Percentiles rank a stretch among this genome's conserved stretches.
phyloP scores from a whole-genome alignment of 768 basidiomycete genomes.

The Psilocybe tampanensis region DNA sequence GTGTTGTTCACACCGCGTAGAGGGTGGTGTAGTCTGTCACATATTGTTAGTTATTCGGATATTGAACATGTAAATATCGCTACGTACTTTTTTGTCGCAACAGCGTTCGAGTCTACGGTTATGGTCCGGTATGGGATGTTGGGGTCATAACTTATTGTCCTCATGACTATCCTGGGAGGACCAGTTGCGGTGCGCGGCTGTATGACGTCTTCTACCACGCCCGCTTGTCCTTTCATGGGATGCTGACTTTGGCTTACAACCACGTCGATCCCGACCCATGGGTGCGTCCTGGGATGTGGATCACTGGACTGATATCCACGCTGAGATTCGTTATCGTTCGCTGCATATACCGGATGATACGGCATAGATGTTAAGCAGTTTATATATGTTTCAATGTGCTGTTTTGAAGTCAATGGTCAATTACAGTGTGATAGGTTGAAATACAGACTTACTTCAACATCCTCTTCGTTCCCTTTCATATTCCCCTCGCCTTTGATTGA shows the following conservation, averaged over 20 bases:
- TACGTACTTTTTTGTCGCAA: not conserved
- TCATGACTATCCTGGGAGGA: not conserved
- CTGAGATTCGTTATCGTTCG: too few species aligned
- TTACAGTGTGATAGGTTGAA: too few species aligned
- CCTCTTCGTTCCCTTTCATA: not conserved
- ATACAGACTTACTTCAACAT: not conserved
- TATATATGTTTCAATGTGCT: too few species aligned
- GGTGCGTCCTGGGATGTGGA: not conserved
- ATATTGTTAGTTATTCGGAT: not conserved
- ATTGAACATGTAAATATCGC: not conserved
- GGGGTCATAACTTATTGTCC: not conserved
- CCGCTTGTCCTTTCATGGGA: not conserved
- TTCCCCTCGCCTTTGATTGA: not conserved
- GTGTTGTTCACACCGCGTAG: too few species aligned
- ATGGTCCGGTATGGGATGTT: not conserved
- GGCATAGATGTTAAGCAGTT: not conserved
- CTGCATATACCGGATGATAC: too few species aligned
- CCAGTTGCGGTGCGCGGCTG: not conserved
- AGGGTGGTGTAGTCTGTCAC: not conserved
- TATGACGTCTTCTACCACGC: not conserved
- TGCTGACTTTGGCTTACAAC: not conserved
- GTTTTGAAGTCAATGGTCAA: too few species aligned
- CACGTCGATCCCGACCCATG: not conserved
- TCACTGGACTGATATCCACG: not conserved
- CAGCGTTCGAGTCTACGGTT: not conserved